Evolutionary conservation across 805 yeast genomes (phyloP).

Genomic region (Saccharomycopsis fermentans): DNA sequence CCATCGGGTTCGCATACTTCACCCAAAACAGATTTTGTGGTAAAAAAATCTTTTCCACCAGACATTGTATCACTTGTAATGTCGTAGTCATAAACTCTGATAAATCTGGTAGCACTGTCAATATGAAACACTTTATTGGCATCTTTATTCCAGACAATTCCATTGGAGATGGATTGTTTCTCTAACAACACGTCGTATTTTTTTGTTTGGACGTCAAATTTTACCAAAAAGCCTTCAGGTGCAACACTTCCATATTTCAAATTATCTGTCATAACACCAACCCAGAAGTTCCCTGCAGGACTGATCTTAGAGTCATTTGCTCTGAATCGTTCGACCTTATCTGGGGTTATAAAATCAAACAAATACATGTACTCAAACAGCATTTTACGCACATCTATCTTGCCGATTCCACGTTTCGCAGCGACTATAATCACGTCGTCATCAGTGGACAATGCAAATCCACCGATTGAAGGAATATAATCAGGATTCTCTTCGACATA

Average conservation of each 20-base stretch:
- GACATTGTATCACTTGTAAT: slow-evolving; percentile 26
- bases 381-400: slow-evolving; percentile 34
- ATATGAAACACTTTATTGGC: slow-evolving; percentile 40
- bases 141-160: slow-evolving; percentile 45
- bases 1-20: slow-evolving; percentile 72
- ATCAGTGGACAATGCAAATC: slow-evolving; percentile 54
- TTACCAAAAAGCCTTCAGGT: slow-evolving; percentile 48
- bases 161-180: slow-evolving; percentile 54
- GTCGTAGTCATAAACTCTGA: slow-evolving; percentile 40
- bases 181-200: slow-evolving; percentile 28
- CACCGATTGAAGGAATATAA: slow-evolving; percentile 40
- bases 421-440: slow-evolving; percentile 50
- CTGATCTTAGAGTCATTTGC: slow-evolving; percentile 82
- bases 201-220: slow-evolving; percentile 28
- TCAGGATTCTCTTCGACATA: slow-evolving; percentile 9
- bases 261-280: slow-evolving; percentile 65
- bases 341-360: slow-evolving; percentile 30
- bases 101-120: slow-evolving; percentile 37
- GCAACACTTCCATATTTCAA: slow-evolving; percentile 30
- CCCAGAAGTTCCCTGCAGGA: slow-evolving; percentile 65
- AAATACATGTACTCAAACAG: slow-evolving; percentile 29
- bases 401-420: slow-evolving; percentile 53
- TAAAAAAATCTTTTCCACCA: slow-evolving; percentile 32
- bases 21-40: slow-evolving; percentile 23
- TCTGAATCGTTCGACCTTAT: slow-evolving; percentile 30